Evolutionary conservation across 768 basidiomycete genomes (phyloP).

Genomic region (Psilocybe azurescens): DNA sequence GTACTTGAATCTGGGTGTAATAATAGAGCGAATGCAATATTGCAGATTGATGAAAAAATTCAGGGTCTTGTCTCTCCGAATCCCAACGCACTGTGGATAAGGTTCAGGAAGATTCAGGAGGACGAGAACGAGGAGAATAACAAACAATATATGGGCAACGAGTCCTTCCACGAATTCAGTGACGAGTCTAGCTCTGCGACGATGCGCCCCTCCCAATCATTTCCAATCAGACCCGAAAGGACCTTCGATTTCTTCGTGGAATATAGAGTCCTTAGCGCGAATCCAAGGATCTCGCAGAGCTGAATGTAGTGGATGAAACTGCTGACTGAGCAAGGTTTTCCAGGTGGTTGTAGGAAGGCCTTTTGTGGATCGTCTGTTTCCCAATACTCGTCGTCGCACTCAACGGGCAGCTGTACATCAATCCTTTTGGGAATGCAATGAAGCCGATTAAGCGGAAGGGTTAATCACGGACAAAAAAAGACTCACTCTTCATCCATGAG

Average conservation of each 20-base stretch:
- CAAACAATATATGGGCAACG: conserved; percentile 54
- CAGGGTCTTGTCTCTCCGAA: conserved; percentile 26
- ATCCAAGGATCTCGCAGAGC: conserved; percentile 66
- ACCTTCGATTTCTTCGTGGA: conserved; percentile 46
- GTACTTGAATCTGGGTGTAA: conserved; percentile 66
- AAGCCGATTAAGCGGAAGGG: not conserved
- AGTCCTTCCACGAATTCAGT: conserved; percentile 65
- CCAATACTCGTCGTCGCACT: conserved; percentile 58
- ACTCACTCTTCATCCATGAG: conserved; percentile 73
- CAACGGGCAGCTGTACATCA: conserved; percentile 68
- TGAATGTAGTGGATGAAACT: conserved; percentile 59
- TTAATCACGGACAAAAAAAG: conserved; percentile 24
- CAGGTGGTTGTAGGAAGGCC: conserved; percentile 66
- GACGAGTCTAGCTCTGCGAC: conserved; percentile 69
- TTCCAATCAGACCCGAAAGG: conserved; percentile 44
- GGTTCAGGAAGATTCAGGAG: not conserved
- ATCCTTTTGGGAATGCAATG: conserved; percentile 43
- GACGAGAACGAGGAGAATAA: not conserved
- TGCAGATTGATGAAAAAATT: conserved; percentile 58
- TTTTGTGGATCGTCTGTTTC: conserved; percentile 48
- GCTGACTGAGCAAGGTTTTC: conserved; percentile 57
- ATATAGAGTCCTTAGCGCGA: conserved; percentile 63
- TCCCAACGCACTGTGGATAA: conserved; percentile 24
- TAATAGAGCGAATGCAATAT: conserved; percentile 47
- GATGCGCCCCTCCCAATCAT: conserved; percentile 60